Conservation (phyloP, 768 basidiomycete species). For the Tulasnella sp. region DNA sequence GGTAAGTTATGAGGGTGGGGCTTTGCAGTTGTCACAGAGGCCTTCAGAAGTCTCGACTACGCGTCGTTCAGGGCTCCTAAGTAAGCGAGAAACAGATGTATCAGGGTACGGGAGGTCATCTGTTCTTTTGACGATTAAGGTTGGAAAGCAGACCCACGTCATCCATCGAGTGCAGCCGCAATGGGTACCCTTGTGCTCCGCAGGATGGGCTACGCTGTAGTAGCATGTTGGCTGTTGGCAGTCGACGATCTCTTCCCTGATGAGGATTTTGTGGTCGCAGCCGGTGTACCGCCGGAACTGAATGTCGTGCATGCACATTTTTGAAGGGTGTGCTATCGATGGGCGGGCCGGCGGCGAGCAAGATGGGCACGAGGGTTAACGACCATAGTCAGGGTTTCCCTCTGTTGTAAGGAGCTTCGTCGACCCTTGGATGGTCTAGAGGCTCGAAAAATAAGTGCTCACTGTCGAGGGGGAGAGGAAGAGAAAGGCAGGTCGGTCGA, state of each 20-base stretch:
- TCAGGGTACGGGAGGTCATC: slow-evolving; percentile 2
- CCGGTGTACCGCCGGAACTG: not conserved
- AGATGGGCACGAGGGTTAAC: not conserved
- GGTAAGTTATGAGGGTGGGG: too few relatives aligned
- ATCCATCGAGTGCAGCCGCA: slow-evolving; percentile 30
- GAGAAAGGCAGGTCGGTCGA: too few relatives aligned
- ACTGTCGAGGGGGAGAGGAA: not conserved
- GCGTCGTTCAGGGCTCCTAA: slow-evolving; percentile 32
- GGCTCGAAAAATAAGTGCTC: not conserved
- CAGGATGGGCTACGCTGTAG: slow-evolving; percentile 50
- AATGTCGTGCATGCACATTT: slow-evolving; percentile 13
- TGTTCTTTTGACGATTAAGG: not conserved
- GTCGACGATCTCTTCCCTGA: slow-evolving; percentile 46
- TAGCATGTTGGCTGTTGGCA: slow-evolving; percentile 47
- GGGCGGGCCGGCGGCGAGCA: not conserved
- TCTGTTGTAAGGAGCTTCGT: not conserved
- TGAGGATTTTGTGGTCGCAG: slow-evolving; percentile 5
- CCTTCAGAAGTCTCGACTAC: slow-evolving; percentile 53
- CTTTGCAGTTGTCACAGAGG: slow-evolving; percentile 42
- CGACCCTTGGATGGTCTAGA: not conserved
- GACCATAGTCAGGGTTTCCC: not conserved
- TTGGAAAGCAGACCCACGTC: slow-evolving; percentile 33
- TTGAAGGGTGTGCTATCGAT: not conserved
- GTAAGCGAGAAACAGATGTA: not conserved
- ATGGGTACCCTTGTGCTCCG: slow-evolving; percentile 37